Evolutionary conservation across 148 eudicot genomes (phyloP).

Genomic region (Linanthus parryae): DNA sequence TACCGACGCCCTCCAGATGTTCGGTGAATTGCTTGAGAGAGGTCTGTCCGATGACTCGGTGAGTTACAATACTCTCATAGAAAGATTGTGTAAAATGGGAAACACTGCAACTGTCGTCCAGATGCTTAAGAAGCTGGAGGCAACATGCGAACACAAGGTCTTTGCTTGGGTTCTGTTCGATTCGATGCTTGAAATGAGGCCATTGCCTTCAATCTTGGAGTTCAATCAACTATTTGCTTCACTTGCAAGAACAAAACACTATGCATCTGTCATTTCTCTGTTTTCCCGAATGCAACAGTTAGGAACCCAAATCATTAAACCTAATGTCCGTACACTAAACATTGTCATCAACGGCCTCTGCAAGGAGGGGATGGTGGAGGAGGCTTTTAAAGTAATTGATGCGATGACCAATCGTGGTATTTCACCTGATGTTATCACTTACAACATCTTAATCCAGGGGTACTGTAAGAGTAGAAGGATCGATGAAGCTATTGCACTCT

Average conservation of each 20-base stretch:
- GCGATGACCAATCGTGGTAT: conserved; percentile 72
- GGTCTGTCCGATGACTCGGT: neutral
- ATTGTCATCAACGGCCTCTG: conserved; percentile 73
- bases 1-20: neutral
- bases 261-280: too few species aligned
- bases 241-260: too few species aligned
- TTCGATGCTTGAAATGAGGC: neutral
- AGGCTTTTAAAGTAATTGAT: conserved; percentile 44
- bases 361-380: conserved; percentile 57
- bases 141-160: too few species aligned
- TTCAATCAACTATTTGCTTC: neutral
- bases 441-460: conserved; percentile 67
- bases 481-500: conserved; percentile 64
- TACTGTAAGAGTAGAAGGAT: too few species aligned
- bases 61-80: neutral
- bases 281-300: neutral
- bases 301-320: neutral
- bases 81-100: neutral
- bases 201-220: neutral
- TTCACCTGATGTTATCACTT: conserved; percentile 41
- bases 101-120: neutral
- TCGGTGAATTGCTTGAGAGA: neutral
- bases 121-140: neutral
- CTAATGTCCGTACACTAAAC: conserved; percentile 13
- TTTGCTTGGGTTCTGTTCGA: neutral